These are phyloP conservation scores for Cladophialophora psammophila DNA, from an alignment of 2,329 filamentous ascomycete genomes.

Conservation along the genomic window DNA sequence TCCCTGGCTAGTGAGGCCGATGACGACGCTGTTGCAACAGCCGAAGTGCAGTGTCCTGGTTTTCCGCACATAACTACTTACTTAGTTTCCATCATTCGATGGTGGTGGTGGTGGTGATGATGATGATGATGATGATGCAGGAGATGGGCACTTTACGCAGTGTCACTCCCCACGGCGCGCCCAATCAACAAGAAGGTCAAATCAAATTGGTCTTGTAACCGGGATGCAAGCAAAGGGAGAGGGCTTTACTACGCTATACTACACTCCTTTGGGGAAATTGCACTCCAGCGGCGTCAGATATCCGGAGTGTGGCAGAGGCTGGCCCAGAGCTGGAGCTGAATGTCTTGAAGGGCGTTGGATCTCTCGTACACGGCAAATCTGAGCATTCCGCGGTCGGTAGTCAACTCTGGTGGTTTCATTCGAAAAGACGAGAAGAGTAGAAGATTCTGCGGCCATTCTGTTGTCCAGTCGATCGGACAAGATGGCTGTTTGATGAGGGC, in stretches of 20 bases:
- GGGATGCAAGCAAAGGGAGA: conserved; percentile 7
- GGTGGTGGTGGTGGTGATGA: no score
- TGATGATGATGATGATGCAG: not conserved
- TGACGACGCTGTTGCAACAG: conserved; percentile 1
- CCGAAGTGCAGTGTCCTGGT: not conserved
- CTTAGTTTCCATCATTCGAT: not conserved
- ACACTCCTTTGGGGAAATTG: conserved; percentile 33
- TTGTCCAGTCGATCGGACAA: conserved; percentile 28
- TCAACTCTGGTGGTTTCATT: conserved; percentile 6
- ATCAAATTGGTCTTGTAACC: not conserved
- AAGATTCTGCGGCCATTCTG: conserved; percentile 34
- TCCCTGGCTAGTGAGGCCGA: not conserved
- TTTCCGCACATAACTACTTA: no score
- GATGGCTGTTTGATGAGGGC: conserved; percentile 6
- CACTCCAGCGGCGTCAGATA: conserved; percentile 22
- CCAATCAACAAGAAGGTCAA: conserved; percentile 2
- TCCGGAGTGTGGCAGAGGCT: not conserved
- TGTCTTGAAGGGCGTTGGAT: not conserved
- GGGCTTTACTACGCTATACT: not conserved
- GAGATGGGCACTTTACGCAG: not conserved
- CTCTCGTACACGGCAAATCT: conserved; percentile 11
- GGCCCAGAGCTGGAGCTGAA: not conserved
- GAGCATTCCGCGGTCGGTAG: not conserved
- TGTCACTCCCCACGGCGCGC: not conserved
- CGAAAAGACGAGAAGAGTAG: conserved; percentile 26